Evolutionary conservation across 2,329 filamentous ascomycete genomes (phyloP).

Genomic region (Westerdykella aurantiaca): DNA sequence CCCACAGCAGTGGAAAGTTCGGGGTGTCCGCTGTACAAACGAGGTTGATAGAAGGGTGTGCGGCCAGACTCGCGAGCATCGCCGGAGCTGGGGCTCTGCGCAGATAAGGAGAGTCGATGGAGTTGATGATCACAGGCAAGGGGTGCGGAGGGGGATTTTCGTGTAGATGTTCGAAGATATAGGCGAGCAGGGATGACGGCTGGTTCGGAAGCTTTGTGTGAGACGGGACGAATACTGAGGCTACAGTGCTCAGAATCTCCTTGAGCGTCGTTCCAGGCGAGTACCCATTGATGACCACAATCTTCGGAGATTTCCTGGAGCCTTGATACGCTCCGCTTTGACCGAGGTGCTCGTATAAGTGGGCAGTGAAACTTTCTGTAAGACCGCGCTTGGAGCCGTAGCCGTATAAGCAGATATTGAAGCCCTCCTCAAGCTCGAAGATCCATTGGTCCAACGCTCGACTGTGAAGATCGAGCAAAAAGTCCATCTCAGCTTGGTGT

Average conservation of each 20-base stretch:
- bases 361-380: conserved; percentile 67
- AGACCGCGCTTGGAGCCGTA: conserved; percentile 83
- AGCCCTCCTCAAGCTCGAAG: conserved; percentile 81
- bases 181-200: conserved; percentile 62
- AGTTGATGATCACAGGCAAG: conserved; percentile 73
- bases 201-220: conserved; percentile 56
- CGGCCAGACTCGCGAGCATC: conserved; percentile 68
- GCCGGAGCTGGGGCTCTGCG: conserved; percentile 65
- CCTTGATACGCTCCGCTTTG: conserved; percentile 22
- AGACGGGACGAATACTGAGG: conserved; percentile 52
- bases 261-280: conserved; percentile 59
- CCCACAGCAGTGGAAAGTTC: conserved; percentile 83
- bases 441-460: conserved; percentile 86
- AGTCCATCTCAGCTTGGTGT: conserved; percentile 64
- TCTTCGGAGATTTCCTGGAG: conserved; percentile 47
- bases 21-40: conserved; percentile 82
- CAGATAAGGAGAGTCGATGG: conserved; percentile 73
- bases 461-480: conserved; percentile 68
- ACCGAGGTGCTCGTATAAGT: conserved; percentile 51
- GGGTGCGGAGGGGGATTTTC: conserved; percentile 28
- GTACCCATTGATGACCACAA: conserved; percentile 87
- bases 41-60: conserved; percentile 65
- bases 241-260: conserved; percentile 65
- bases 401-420: conserved; percentile 86
- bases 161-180: conserved; percentile 58